Conservation (phyloP, 2,329 filamentous ascomycete genomes). For the Colletotrichum sidae region DNA sequence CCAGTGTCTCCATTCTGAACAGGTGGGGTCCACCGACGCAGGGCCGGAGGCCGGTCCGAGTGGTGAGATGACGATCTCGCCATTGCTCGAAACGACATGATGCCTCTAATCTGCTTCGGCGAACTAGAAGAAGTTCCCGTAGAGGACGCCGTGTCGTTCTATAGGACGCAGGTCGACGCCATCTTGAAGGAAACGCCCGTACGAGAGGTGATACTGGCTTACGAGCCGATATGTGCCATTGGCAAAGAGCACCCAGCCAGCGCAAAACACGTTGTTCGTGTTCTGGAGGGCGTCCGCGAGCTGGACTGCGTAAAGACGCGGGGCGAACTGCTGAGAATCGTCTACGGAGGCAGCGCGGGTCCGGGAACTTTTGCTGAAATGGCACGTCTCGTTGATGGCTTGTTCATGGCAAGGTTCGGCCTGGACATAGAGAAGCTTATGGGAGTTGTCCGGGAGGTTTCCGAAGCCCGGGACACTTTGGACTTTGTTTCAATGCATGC, state of each 20-base stretch:
- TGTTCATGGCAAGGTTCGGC: constrained; percentile 84
- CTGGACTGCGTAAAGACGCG: constrained; percentile 63
- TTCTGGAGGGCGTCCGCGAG: constrained; percentile 72
- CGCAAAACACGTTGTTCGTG: constrained; percentile 78
- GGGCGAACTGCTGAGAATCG: constrained; percentile 70
- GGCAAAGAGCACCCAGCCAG: constrained; percentile 78
- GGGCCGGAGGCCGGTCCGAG: constrained; percentile 13
- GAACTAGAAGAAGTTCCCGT: constrained; percentile 68
- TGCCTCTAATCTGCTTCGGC: constrained; percentile 84
- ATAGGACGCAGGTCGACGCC: constrained; percentile 71
- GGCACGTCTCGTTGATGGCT: constrained; percentile 77
- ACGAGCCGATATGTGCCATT: constrained; percentile 92
- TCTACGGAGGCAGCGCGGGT: constrained; percentile 87
- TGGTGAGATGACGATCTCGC: constrained; percentile 54
- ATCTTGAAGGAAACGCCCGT: constrained; percentile 72
- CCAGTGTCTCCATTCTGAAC: neutral
- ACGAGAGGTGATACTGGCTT: constrained; percentile 80
- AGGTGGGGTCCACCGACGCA: constrained; percentile 3
- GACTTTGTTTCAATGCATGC: no score
- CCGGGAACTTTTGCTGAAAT: constrained; percentile 79
- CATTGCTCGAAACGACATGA: constrained; percentile 74
- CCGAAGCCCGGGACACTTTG: no score
- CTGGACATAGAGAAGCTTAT: constrained; percentile 78
- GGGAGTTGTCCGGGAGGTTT: no score
- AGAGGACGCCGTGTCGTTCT: constrained; percentile 72